Evolutionary conservation across 2,329 filamentous ascomycete genomes (phyloP).

Genomic region (Hypoxylon sp.): DNA sequence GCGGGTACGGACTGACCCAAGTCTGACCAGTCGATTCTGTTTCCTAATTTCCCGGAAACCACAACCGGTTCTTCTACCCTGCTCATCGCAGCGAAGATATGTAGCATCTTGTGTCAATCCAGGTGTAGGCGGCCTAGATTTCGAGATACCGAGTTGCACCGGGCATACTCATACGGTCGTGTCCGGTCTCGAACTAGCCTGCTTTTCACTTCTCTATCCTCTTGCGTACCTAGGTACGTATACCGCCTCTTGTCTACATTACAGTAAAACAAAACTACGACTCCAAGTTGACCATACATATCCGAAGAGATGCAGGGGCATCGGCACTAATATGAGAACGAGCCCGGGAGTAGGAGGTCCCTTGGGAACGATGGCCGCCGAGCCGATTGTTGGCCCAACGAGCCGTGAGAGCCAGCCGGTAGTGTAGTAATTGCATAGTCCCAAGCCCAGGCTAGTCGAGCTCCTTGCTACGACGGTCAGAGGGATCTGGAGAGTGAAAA

Average conservation of each 20-base stretch:
- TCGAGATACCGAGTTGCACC: slow-evolving; percentile 28
- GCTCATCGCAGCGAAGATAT: slow-evolving; percentile 20
- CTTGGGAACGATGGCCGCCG: slow-evolving; percentile 19
- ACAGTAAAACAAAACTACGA: slow-evolving; percentile 26
- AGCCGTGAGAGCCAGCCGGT: slow-evolving; percentile 33
- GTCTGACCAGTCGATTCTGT: slow-evolving; percentile 27
- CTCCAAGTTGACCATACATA: slow-evolving; percentile 9
- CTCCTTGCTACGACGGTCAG: slow-evolving; percentile 28
- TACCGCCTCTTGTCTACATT: slow-evolving; percentile 27
- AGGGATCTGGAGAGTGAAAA: slow-evolving; percentile 33
- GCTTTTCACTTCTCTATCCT: slow-evolving; percentile 5
- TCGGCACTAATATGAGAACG: slow-evolving; percentile 23
- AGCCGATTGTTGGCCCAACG: slow-evolving; percentile 25
- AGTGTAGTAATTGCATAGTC: slow-evolving; percentile 35
- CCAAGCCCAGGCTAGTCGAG: slow-evolving; percentile 16
- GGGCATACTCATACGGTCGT: slow-evolving; percentile 15
- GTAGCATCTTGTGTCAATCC: slow-evolving; percentile 24
- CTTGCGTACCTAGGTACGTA: slow-evolving; percentile 5
- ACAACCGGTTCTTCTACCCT: slow-evolving; percentile 18
- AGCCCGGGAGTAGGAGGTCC: slow-evolving; percentile 14
- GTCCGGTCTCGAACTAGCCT: slow-evolving; percentile 21
- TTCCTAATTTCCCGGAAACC: slow-evolving; percentile 38
- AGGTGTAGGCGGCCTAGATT: slow-evolving; percentile 20
- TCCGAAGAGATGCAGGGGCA: slow-evolving; percentile 11
- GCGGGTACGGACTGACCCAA: not conserved